These are phyloP conservation scores for Cladosporium sp. DNA, from an alignment of 2,329 filamentous ascomycete genomes.

Conservation along the genomic window DNA sequence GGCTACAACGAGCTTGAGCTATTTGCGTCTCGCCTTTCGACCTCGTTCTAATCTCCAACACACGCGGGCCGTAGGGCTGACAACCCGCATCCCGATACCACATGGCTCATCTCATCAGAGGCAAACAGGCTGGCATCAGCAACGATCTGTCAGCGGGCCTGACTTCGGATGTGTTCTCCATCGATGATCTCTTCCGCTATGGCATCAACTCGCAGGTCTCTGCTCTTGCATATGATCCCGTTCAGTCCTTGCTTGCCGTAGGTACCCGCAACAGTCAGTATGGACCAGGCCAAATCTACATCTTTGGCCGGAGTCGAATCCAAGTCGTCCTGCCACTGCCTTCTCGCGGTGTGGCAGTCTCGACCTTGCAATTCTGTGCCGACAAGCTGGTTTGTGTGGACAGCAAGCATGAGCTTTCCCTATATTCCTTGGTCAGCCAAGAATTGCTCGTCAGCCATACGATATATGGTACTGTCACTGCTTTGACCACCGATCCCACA, in stretches of 20 bases:
- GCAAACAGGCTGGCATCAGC: constrained; percentile 89
- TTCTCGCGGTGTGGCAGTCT: constrained; percentile 65
- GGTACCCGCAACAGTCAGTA: constrained; percentile 85
- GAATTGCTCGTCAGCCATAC: constrained; percentile 64
- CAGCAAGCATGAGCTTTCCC: constrained; percentile 74
- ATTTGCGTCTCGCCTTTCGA: background rate
- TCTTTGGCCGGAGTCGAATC: constrained; percentile 80
- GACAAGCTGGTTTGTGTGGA: constrained; percentile 84
- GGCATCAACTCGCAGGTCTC: constrained; percentile 67
- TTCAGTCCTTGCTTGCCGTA: constrained; percentile 88
- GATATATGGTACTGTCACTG: constrained; percentile 70
- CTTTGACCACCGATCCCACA: constrained; percentile 77
- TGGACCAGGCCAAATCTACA: constrained; percentile 80
- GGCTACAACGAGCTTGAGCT: background rate
- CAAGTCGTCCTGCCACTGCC: constrained; percentile 68
- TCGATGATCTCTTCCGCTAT: constrained; percentile 77
- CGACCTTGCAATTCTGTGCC: constrained; percentile 75
- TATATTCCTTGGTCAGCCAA: constrained; percentile 76
- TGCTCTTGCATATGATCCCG: constrained; percentile 83
- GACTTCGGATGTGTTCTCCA: constrained; percentile 69
- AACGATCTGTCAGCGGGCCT: constrained; percentile 84
- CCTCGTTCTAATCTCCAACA: background rate
- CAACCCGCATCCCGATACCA: constrained; percentile 13
- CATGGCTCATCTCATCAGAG: constrained; percentile 85
- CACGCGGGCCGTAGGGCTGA: constrained; percentile 8